phyloP scores from a whole-genome alignment of 768 basidiomycete species.

The Daedaleopsis nitida region DNA sequence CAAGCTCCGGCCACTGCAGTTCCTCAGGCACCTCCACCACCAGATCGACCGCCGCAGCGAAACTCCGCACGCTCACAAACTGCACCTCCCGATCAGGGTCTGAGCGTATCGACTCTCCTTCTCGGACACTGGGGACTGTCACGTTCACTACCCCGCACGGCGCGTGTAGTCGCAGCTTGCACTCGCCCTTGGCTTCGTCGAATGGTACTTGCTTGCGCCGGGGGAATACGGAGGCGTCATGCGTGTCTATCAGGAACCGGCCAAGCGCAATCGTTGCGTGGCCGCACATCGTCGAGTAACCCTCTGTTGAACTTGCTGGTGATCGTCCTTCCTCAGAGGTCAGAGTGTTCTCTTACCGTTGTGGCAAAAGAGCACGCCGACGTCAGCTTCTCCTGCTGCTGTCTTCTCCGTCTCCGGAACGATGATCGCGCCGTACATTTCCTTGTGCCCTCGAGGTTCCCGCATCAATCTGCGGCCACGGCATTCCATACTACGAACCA shows the following conservation, averaged over 20 bases:
- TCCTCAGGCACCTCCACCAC: slow-evolving; percentile 32
- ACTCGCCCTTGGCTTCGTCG: slow-evolving; percentile 24
- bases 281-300: slow-evolving; percentile 46
- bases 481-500: not conserved
- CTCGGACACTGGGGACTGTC: slow-evolving; percentile 29
- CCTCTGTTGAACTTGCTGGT: slow-evolving; percentile 30
- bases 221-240: slow-evolving; percentile 36
- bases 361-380: slow-evolving; percentile 45
- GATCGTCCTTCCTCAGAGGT: not conserved
- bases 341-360: slow-evolving; percentile 32
- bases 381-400: slow-evolving; percentile 36
- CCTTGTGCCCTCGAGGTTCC: slow-evolving; percentile 41
- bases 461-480: slow-evolving; percentile 34
- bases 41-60: slow-evolving; percentile 32
- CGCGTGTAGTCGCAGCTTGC: slow-evolving; percentile 36
- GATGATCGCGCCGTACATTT: slow-evolving; percentile 45
- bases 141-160: slow-evolving; percentile 42
- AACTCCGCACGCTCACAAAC: slow-evolving; percentile 40
- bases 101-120: slow-evolving; percentile 23
- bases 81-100: slow-evolving; percentile 34
- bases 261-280: slow-evolving; percentile 45
- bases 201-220: slow-evolving; percentile 26
- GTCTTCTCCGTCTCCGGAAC: slow-evolving; percentile 40
- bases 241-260: slow-evolving; percentile 41
- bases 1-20: slow-evolving; percentile 30